Evolutionary conservation across 2,329 filamentous ascomycete genomes (phyloP), one percentile per base, ranked within the genome.

Genomic region (Pezicula neosporulosa): DNA sequence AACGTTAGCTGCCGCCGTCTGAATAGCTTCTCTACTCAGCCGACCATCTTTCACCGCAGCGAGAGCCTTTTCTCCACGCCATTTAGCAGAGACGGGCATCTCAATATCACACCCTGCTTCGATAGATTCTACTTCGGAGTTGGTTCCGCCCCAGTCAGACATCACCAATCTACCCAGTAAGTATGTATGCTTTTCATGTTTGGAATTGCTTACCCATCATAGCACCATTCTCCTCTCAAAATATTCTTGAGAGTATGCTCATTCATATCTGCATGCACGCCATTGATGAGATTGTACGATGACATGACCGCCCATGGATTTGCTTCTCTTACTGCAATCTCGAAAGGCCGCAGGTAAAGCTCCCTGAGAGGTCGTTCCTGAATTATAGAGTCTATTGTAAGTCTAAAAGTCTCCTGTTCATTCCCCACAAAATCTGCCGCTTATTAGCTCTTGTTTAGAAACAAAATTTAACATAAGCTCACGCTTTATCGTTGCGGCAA

Each of bases 401-500:
- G 73, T 48, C 85, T 77, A 62, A 83, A 72, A 0, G 86, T 88
- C 66, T 90, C 86, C 63, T 88, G 82, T 64, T 89, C 86, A 52
- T 89, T 89, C n/a, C 76, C 83, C 16, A 86, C 82, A 55, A 87
- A 89, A 65, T 82, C 78, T 81, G 38, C 7, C 19, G 18, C 35
- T 5, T 18, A 39, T 59, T 45, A 60, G 46, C 19, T 24, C 48
- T 43, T 44, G 18, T 16, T 48, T 41, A 6, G 24, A 55, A 36
- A 51, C n/a, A 38, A 16, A 3, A 37, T 6, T 1, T 37, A n/a
- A 7, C 39, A 16, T 2, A 3, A 4, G 67, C 73, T 57, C 57
- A 82, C 87, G 89, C 73, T 94, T 94, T 59, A 92, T 83, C 0
- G 89, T 90, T 10, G 89, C 87, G 7, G 85, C 83, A 36, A 94